Base-by-base conservation (phyloP, 2,329 filamentous ascomycete genomes). In the Dactylellina leptospora region DNA sequence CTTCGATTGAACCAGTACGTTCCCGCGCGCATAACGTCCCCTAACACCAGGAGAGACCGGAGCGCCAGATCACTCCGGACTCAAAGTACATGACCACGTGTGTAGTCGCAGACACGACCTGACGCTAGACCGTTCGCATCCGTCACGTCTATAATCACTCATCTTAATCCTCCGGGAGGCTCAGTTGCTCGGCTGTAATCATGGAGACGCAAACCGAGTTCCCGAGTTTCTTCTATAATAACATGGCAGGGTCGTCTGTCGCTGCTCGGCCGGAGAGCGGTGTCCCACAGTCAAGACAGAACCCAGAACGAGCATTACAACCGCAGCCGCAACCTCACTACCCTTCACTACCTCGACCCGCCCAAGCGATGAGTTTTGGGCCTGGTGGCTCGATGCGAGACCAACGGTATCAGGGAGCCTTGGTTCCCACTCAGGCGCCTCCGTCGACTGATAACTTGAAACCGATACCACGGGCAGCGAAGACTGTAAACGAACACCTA, bases 401-500 rank as follows among this genome's bases (percentile, higher is more conserved):
- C 22, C 59, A 60, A 18, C 50, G 66, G 20, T 62, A 48, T 73
- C 74, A 68, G 33, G 69, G 42, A 33, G 74, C 63, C 40, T 50
- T 47, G 50, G 62, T 53, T 48, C 62, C 55, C 16, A 66, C 48
- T 30, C 74, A 48, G 71, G 59, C 51, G 40, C 63, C 66, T 40
- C 69, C 74, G 22, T 75, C 75, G 4, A 76, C 76, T 9, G 76
- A 77, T 28, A 74, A 75, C 44, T 47, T 90, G 48, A 87, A 86
- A 45, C 90, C 90, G 0, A 85, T 96, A 70, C 85, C 90, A 75
- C 90, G 91, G 80, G 95, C 92, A 18, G 91, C 92, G 48, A 85
- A 84, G 75, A 93, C 90, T 18, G 89, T 99, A 79, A 96, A 96
- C 80, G 85, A 88, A 75, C 88, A 90, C 45, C 82, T 97, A 45